Conservation (phyloP, 192 early-diverging fungal species). For the Coemansia sp. region DNA sequence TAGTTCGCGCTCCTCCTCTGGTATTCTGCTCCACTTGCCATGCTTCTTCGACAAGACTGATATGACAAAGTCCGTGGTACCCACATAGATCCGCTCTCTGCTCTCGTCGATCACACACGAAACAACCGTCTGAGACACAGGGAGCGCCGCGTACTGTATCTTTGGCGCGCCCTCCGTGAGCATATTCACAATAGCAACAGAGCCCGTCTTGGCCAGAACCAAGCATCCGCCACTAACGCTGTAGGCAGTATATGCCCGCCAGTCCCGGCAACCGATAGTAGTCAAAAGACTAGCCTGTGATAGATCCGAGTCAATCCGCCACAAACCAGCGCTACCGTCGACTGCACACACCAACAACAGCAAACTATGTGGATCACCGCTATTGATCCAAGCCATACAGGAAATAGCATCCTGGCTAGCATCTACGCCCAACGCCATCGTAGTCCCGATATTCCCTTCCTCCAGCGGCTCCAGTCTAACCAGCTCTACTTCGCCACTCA, state of each 20-base stretch:
- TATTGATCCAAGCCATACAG: constrained; percentile 32
- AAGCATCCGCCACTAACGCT: constrained; percentile 2
- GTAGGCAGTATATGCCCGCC: constrained; percentile 43
- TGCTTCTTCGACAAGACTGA: constrained; percentile 20
- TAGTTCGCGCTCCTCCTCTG: constrained; percentile 22
- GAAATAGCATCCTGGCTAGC: constrained; percentile 5
- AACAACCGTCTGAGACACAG: constrained; percentile 30
- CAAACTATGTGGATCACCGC: not conserved
- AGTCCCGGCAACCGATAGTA: constrained; percentile 22
- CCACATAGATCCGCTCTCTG: constrained; percentile 31
- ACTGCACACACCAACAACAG: constrained; percentile 25
- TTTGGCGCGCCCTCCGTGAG: not conserved
- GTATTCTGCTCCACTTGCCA: constrained; percentile 16
- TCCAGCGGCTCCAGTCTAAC: constrained; percentile 9
- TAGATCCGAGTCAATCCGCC: constrained; percentile 24
- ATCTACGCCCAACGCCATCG: constrained; percentile 7
- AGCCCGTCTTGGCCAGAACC: constrained; percentile 41
- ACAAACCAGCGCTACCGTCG: constrained; percentile 35
- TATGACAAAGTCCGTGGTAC: constrained; percentile 26
- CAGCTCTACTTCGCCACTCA: constrained; percentile 29
- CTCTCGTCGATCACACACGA: constrained; percentile 40
- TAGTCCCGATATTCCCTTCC: not conserved
- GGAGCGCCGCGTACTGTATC: constrained; percentile 20
- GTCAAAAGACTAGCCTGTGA: constrained; percentile 8
- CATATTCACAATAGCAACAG: constrained; percentile 25